Evolutionary conservation across 2,329 filamentous ascomycete genomes (phyloP).

Genomic region (Sclerotiophoma versabilis): DNA sequence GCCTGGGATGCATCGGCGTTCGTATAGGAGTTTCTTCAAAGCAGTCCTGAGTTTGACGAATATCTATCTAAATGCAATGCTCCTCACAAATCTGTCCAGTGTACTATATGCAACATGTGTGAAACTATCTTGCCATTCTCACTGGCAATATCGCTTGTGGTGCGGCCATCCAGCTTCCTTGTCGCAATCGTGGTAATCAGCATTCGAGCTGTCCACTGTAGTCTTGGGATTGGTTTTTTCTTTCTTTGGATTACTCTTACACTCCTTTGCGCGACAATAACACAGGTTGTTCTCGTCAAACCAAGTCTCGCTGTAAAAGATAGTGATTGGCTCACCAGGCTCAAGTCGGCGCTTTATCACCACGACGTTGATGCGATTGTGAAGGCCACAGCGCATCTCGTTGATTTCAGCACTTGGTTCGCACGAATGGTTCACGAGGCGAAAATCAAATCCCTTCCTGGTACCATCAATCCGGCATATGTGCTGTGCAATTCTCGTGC

Average conservation of each 20-base stretch:
- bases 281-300: background rate
- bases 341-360: background rate
- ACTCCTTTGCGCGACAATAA: background rate
- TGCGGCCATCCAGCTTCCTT: no score
- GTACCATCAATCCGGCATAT: background rate
- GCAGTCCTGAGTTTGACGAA: no score
- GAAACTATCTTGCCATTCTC: no score
- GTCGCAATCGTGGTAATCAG: no score
- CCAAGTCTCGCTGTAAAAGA: background rate
- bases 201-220: no score
- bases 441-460: constrained; percentile 1
- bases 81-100: no score
- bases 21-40: background rate
- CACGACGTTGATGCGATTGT: background rate
- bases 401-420: background rate
- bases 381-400: background rate
- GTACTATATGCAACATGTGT: no score
- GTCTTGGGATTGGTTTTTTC: no score
- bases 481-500: background rate
- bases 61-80: no score
- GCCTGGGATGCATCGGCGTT: background rate
- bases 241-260: background rate
- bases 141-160: no score
- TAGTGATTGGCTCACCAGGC: background rate
- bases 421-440: constrained; percentile 6